Percentiles rank a stretch among this genome's conserved stretches.
These are phyloP conservation scores for Malus hybrid DNA, from an alignment of 331 rosid genomes.

Conservation along the genomic window DNA sequence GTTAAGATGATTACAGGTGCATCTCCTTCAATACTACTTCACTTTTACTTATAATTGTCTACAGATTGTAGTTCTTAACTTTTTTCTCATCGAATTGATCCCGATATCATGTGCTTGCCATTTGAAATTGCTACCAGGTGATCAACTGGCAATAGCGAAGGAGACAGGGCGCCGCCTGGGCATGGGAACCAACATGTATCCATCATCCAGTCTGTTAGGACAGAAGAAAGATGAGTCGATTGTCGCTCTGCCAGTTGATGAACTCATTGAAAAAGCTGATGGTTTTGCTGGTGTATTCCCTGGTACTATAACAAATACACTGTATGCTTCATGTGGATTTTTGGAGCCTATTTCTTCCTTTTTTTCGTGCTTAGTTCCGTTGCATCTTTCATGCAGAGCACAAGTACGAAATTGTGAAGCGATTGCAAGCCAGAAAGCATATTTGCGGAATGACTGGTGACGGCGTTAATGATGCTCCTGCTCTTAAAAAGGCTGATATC, in stretches of 20 bases:
- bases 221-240: conserved; percentile 59
- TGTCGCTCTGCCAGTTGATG: conserved; percentile 46
- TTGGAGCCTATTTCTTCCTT: background rate
- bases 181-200: conserved; percentile 96
- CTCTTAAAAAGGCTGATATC: conserved; percentile 84
- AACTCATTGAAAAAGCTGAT: conserved; percentile 35
- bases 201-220: conserved; percentile 68
- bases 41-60: background rate
- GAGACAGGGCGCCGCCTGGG: conserved; percentile 89
- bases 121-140: conserved; percentile 40
- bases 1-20: conserved; percentile 86
- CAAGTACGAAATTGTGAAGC: conserved; percentile 80
- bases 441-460: conserved; percentile 96
- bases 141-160: conserved; percentile 83
- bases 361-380: background rate
- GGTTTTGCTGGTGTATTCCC: conserved; percentile 94
- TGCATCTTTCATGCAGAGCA: conserved; percentile 43
- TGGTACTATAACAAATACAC: conserved; percentile 28
- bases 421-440: conserved; percentile 77
- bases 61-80: background rate
- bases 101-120: background rate
- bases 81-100: background rate
- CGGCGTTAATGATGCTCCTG: conserved; percentile 95
- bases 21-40: conserved; percentile 3
- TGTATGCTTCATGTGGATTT: background rate